A percentile compares a stretch with the other conserved stretches of the same genome.
These are phyloP conservation scores for Dinochytrium kinnereticum DNA, from an alignment of 371 early-diverging fungal genomes.

Conservation along the genomic window DNA sequence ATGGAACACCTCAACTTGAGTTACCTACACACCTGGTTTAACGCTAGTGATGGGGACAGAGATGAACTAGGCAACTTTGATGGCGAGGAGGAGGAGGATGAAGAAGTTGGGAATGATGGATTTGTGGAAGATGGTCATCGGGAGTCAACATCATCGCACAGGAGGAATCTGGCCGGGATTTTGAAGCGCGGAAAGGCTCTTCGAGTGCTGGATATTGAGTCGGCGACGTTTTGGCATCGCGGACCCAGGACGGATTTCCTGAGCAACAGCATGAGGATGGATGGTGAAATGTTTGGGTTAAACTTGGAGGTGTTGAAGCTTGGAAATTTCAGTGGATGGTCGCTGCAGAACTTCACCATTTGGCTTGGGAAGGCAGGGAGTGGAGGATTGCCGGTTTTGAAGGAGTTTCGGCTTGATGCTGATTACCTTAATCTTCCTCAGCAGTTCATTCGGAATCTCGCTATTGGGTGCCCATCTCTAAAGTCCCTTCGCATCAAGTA, in stretches of 20 bases:
- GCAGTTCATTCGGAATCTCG: slow-evolving; percentile 5
- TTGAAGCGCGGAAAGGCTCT: neutral
- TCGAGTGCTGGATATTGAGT: slow-evolving; percentile 10
- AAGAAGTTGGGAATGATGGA: neutral
- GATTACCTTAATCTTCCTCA: slow-evolving; percentile 23
- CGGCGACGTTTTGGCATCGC: slow-evolving; percentile 17
- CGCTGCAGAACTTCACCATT: neutral
- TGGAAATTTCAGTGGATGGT: neutral
- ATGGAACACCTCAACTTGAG: slow-evolving; percentile 20
- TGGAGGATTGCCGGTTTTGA: slow-evolving; percentile 10
- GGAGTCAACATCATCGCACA: neutral
- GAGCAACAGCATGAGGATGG: neutral
- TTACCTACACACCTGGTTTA: neutral
- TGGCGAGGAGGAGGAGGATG: neutral
- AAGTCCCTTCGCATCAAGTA: slow-evolving; percentile 14
- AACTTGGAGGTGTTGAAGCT: neutral
- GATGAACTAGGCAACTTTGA: neutral
- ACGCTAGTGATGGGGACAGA: neutral
- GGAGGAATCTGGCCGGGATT: slow-evolving; percentile 26
- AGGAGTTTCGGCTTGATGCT: slow-evolving; percentile 11
- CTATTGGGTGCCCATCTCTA: slow-evolving; percentile 21
- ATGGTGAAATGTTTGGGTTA: neutral
- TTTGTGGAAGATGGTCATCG: neutral
- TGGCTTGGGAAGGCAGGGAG: neutral
- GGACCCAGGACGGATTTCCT: neutral